Percentiles rank a stretch among this genome's conserved stretches.
phyloP scores from a whole-genome alignment of 2,329 filamentous ascomycete species.

The Aspergillus sp. region DNA sequence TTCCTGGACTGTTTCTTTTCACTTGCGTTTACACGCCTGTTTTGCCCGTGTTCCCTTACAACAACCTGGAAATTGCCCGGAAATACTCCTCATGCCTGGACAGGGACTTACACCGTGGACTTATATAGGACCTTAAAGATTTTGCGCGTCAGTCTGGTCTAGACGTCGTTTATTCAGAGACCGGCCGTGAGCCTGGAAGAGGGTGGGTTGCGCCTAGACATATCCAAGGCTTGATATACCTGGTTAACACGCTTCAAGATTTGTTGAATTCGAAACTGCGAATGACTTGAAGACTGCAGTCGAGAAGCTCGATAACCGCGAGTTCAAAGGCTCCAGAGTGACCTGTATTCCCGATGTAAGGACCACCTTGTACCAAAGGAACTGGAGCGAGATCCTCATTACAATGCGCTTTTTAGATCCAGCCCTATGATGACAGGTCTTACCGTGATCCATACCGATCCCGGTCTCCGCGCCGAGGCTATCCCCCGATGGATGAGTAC shows the following conservation, averaged over 20 bases:
- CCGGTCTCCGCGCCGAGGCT: slow-evolving; percentile 71
- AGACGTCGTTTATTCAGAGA: slow-evolving; percentile 98
- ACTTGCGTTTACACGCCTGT: not conserved
- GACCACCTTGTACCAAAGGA: slow-evolving; percentile 20
- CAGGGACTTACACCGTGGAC: slow-evolving; percentile 74
- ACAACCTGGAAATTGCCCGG: slow-evolving; percentile 11
- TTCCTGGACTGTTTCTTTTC: slow-evolving; percentile 4
- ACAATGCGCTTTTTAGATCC: slow-evolving; percentile 56
- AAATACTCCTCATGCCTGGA: slow-evolving; percentile 47
- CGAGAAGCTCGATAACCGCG: slow-evolving; percentile 87
- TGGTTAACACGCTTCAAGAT: slow-evolving; percentile 57
- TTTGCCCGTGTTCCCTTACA: slow-evolving; percentile 1
- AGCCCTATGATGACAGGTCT: slow-evolving; percentile 67
- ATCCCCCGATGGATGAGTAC: slow-evolving; percentile 73
- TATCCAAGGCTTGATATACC: slow-evolving; percentile 18
- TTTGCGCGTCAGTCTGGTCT: slow-evolving; percentile 95
- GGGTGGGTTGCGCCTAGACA: slow-evolving; percentile 62
- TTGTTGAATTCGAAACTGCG: slow-evolving; percentile 95
- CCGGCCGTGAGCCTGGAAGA: slow-evolving; percentile 86
- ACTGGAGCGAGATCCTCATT: slow-evolving; percentile 26
- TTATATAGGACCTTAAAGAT: slow-evolving; percentile 99
- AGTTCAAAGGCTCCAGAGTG: slow-evolving; percentile 89
- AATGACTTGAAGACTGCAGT: slow-evolving; percentile 86
- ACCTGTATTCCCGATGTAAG: slow-evolving; percentile 85
- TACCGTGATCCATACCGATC: slow-evolving; percentile 72